These are phyloP conservation scores for Helianthus annuus DNA, from an alignment of 129 eudicot genomes.

Conservation along the genomic window HanXRQr2.0-SUNRISE NC_035442.2:118111405-118111904, in stretches of 20 bases:
- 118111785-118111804: neutral
- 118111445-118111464: slow-evolving; percentile 41
- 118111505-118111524: slow-evolving; percentile 64
- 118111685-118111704: slow-evolving; percentile 58
- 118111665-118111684: slow-evolving; percentile 53
- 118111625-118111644: slow-evolving; percentile 65
- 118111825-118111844: slow-evolving; percentile 11
- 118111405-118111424: slow-evolving; percentile 77
- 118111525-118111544: slow-evolving; percentile 54
- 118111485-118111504: slow-evolving; percentile 52
- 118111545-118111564: slow-evolving; percentile 40
- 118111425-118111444: slow-evolving; percentile 42
- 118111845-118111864: slow-evolving; percentile 81
- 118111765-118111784: neutral
- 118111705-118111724: slow-evolving; percentile 61
- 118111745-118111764: slow-evolving; percentile 52
- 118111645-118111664: slow-evolving; percentile 52
- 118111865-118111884: slow-evolving; percentile 58
- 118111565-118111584: slow-evolving; percentile 49
- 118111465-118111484: slow-evolving; percentile 44
- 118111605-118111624: slow-evolving; percentile 30
- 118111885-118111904: slow-evolving; percentile 49
- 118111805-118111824: neutral
- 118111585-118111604: slow-evolving; percentile 45
- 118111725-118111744: slow-evolving; percentile 70